Conservation (phyloP, 177 flowering plant genomes). For the Vitis hybrid region DNA sequence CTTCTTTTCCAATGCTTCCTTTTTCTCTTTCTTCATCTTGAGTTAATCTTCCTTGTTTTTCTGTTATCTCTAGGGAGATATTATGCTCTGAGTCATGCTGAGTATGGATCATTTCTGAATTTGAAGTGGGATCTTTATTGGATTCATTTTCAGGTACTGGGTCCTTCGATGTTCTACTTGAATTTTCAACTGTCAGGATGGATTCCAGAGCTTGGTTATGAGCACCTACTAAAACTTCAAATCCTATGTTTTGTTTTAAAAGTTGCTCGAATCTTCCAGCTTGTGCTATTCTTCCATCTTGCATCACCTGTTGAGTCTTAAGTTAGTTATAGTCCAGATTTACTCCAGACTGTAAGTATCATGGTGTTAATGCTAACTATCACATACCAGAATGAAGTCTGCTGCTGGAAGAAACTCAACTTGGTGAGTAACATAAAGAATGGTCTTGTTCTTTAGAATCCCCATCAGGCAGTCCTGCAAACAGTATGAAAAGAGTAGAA, state of each 20-base stretch:
- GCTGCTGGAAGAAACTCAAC: constrained; percentile 99
- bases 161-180: constrained; percentile 42
- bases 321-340: constrained; percentile 8
- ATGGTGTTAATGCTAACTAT: not conserved
- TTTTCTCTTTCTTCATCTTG: constrained; percentile 94
- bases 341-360: not conserved
- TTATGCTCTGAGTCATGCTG: constrained; percentile 62
- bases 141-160: constrained; percentile 29
- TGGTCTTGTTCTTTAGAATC: constrained; percentile 78
- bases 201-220: constrained; percentile 85
- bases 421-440: constrained; percentile 91
- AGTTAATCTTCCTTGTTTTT: constrained; percentile 60
- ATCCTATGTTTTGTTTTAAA: constrained; percentile 74
- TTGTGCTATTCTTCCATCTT: constrained; percentile 81
- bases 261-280: constrained; percentile 85
- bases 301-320: constrained; percentile 70
- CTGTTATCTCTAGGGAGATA: constrained; percentile 50
- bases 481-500: not conserved
- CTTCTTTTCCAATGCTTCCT: constrained; percentile 90
- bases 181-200: constrained; percentile 56
- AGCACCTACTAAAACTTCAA: constrained; percentile 92
- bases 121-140: constrained; percentile 24
- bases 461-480: constrained; percentile 93
- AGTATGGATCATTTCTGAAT: constrained; percentile 28
- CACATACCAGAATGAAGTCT: constrained; percentile 86